These are phyloP conservation scores for Senecio squalidus DNA, from an alignment of 140 eudicot genomes.

Conservation along the genomic window DNA sequence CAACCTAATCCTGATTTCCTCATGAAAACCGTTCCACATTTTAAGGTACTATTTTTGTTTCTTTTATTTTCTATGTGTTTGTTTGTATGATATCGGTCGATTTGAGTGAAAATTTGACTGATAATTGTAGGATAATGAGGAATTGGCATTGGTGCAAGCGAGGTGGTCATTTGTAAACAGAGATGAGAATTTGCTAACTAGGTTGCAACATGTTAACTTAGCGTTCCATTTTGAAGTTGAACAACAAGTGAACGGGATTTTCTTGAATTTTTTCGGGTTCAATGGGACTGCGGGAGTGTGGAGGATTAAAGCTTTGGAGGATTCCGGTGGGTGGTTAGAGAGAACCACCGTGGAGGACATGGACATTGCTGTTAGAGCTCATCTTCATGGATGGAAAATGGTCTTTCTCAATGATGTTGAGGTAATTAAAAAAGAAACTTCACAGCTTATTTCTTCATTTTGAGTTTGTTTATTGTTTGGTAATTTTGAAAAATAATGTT, in stretches of 20 bases:
- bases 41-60: conserved; percentile 55
- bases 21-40: conserved; percentile 62
- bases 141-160: conserved; percentile 45
- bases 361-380: conserved; percentile 59
- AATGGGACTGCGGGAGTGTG: conserved; percentile 64
- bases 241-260: conserved; percentile 52
- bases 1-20: conserved; percentile 83
- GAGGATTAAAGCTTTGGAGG: conserved; percentile 53
- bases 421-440: conserved; percentile 7
- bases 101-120: not conserved
- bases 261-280: conserved; percentile 49
- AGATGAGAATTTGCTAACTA: conserved; percentile 49
- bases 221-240: conserved; percentile 54
- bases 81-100: too few relatives aligned
- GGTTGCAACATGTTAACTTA: conserved; percentile 47
- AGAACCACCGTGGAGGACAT: conserved; percentile 59
- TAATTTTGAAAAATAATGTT: not conserved
- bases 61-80: too few relatives aligned
- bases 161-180: conserved; percentile 57
- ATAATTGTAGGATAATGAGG: conserved; percentile 36
- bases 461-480: not conserved
- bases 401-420: conserved; percentile 48
- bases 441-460: too few relatives aligned
- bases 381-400: conserved; percentile 55
- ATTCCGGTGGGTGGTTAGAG: conserved; percentile 54